A percentile compares a stretch with the other conserved stretches of the same genome.
Evolutionary conservation across 352 stramenopile species (phyloP).

Genomic region (Phytophthora crassamura): DNA sequence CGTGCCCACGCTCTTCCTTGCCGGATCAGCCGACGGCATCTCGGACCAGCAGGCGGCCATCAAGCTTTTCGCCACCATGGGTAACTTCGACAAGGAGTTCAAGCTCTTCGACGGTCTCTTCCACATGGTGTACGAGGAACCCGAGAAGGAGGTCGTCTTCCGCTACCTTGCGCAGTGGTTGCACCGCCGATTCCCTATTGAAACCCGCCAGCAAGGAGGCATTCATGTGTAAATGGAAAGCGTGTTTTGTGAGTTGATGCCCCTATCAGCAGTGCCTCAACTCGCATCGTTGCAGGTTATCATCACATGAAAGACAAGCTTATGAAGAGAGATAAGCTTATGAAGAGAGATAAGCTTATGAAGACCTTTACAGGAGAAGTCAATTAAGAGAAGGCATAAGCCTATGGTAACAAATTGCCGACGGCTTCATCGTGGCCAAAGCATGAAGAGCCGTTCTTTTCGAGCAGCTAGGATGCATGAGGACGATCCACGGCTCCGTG

Average conservation of each 20-base stretch:
- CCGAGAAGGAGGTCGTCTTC: conserved; percentile 55
- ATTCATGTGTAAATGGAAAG: conserved; percentile 11
- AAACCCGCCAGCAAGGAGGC: conserved; percentile 24
- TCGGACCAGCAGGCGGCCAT: conserved; percentile 50
- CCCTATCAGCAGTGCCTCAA: too few relatives aligned
- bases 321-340: too few relatives aligned
- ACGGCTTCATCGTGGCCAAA: too few relatives aligned
- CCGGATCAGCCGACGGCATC: conserved; percentile 52
- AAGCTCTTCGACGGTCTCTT: conserved; percentile 61
- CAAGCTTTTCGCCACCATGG: conserved; percentile 56
- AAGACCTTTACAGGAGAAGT: too few relatives aligned
- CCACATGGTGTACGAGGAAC: conserved; percentile 68
- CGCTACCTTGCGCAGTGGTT: conserved; percentile 32
- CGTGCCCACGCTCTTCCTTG: conserved; percentile 40
- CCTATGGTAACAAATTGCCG: too few relatives aligned
- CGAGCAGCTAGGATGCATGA: too few relatives aligned
- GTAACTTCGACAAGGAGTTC: conserved; percentile 64
- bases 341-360: too few relatives aligned
- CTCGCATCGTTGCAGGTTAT: too few relatives aligned
- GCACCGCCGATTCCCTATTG: conserved; percentile 31
- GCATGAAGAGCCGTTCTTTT: too few relatives aligned
- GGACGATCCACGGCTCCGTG: too few relatives aligned
- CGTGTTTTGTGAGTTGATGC: conserved; percentile 11
- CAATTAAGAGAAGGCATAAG: too few relatives aligned
- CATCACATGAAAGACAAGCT: too few relatives aligned